These are phyloP conservation scores for Tricholoma terreum DNA, from an alignment of 768 basidiomycete genomes.

Conservation along the genomic window DNA sequence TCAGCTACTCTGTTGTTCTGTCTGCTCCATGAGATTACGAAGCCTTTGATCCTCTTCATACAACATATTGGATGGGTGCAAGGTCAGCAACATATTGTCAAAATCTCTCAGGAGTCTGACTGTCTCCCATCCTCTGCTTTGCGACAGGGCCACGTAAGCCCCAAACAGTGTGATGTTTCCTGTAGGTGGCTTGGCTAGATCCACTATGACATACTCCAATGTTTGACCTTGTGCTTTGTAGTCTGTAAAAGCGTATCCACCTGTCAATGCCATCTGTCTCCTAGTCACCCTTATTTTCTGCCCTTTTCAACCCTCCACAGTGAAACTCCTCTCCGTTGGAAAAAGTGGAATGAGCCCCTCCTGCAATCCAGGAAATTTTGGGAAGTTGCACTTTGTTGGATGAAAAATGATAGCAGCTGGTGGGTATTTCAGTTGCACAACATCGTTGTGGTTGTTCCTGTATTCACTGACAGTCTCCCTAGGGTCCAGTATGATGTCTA, in stretches of 20 bases:
- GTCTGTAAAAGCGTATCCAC: conserved; percentile 40
- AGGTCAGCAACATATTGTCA: conserved; percentile 21
- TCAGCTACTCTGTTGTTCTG: no score
- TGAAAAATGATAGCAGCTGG: conserved; percentile 31
- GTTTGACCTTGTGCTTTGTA: conserved; percentile 41
- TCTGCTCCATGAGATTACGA: background rate
- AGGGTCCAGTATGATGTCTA: conserved; percentile 29
- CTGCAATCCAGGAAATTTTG: conserved; percentile 23
- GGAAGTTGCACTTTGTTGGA: conserved; percentile 13
- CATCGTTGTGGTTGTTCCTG: conserved; percentile 1
- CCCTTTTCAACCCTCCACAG: background rate
- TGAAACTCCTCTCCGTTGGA: conserved; percentile 8
- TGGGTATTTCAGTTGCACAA: conserved; percentile 23
- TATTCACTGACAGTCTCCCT: conserved; percentile 24
- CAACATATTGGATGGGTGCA: conserved; percentile 16
- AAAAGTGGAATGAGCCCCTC: conserved; percentile 24
- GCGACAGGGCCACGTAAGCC: conserved; percentile 33
- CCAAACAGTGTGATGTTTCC: conserved; percentile 27
- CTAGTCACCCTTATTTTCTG: conserved; percentile 13
- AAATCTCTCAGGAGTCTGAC: conserved; percentile 33
- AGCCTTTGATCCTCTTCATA: conserved; percentile 18
- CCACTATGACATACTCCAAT: conserved; percentile 30
- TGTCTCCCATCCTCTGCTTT: conserved; percentile 22
- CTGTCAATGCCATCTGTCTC: conserved; percentile 28
- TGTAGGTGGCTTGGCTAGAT: conserved; percentile 28